These are phyloP conservation scores for Diaporthe humulicola DNA, from an alignment of 2,329 filamentous ascomycete genomes.

Conservation along the genomic window DNA sequence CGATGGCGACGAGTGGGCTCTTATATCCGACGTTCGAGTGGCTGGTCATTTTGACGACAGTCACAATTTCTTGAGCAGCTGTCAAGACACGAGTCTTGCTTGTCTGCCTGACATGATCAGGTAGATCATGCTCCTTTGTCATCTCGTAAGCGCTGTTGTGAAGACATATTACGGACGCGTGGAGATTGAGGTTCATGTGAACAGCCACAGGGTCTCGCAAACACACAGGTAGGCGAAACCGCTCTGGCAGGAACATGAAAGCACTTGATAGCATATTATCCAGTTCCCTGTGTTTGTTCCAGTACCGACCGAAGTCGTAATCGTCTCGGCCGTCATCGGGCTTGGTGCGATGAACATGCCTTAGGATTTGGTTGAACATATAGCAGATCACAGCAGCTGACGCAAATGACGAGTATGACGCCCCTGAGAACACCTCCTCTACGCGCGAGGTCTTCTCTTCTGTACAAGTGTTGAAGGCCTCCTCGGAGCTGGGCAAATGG, in stretches of 20 bases:
- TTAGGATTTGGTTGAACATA: constrained; percentile 84
- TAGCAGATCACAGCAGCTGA: constrained; percentile 80
- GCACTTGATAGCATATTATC: constrained; percentile 85
- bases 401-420: constrained; percentile 77
- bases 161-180: constrained; percentile 88
- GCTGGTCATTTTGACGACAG: constrained; percentile 83
- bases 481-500: constrained; percentile 83
- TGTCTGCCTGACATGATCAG: constrained; percentile 73
- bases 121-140: constrained; percentile 78
- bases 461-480: constrained; percentile 77
- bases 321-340: constrained; percentile 80
- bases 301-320: constrained; percentile 81
- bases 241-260: constrained; percentile 82
- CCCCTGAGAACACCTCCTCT: constrained; percentile 72
- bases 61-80: constrained; percentile 86
- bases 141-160: constrained; percentile 92
- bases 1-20: constrained; percentile 85
- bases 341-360: constrained; percentile 81
- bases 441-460: constrained; percentile 75
- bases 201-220: constrained; percentile 79
- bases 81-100: constrained; percentile 82
- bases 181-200: constrained; percentile 89
- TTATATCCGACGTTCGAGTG: constrained; percentile 76
- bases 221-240: constrained; percentile 78
- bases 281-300: constrained; percentile 85